These are phyloP conservation scores for Oryza glumipatula DNA, from an alignment of 176 grass and related monocot genomes.

Conservation along the genomic window DNA sequence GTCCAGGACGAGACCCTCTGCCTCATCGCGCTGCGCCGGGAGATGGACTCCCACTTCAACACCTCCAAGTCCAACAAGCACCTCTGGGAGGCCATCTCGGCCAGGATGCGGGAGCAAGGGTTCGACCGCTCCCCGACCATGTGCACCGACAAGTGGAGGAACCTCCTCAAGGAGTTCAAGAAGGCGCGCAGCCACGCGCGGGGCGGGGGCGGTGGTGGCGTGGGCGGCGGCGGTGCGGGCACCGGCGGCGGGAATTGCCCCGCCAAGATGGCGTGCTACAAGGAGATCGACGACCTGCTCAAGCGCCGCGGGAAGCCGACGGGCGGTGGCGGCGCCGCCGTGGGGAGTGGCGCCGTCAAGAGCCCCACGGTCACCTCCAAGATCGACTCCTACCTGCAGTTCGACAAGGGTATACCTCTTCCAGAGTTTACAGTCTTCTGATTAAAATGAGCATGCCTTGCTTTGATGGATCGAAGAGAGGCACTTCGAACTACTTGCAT, in stretches of 20 bases:
- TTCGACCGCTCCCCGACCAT: constrained; percentile 96
- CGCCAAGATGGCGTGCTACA: constrained; percentile 94
- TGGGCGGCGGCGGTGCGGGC: constrained; percentile 45
- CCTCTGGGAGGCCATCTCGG: constrained; percentile 95
- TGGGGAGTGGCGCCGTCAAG: constrained; percentile 31
- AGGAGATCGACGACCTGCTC: constrained; percentile 95
- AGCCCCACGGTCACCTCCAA: constrained; percentile 66
- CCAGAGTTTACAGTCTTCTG: background rate
- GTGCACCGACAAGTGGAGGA: constrained; percentile 99
- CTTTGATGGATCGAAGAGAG: background rate
- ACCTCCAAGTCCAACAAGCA: constrained; percentile 99
- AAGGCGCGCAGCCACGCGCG: constrained; percentile 88
- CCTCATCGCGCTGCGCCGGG: constrained; percentile 76
- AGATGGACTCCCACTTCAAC: constrained; percentile 91
- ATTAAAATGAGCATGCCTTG: constrained; percentile 9
- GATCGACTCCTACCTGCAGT: constrained; percentile 87
- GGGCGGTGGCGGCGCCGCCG: constrained; percentile 10
- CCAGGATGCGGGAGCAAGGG: constrained; percentile 89
- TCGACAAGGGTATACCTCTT: constrained; percentile 69
- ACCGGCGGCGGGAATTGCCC: constrained; percentile 63
- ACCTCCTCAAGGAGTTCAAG: constrained; percentile 97
- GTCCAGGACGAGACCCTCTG: constrained; percentile 85
- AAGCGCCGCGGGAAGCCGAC: constrained; percentile 65
- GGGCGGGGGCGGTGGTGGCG: constrained; percentile 48
- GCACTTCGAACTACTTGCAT: background rate